Conservation (phyloP, 192 early-diverging fungal genomes). For the Allomyces javanicus region DNA sequence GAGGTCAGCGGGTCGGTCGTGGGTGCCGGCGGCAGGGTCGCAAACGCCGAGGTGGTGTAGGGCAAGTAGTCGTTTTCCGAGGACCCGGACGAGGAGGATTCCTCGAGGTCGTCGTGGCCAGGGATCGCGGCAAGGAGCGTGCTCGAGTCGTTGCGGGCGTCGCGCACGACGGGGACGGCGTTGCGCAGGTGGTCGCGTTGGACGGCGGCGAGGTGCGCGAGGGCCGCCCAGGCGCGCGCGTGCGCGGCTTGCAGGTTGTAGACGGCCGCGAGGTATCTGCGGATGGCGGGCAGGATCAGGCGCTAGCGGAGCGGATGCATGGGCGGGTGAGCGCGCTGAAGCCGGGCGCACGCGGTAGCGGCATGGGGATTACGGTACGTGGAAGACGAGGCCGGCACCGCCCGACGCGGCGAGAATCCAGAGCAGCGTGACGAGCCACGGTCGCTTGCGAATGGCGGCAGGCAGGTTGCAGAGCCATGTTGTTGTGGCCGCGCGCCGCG, state of each 20-base stretch:
- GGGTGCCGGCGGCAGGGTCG: background rate
- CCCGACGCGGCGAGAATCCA: too few species aligned
- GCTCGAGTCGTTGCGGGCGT: background rate
- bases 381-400: background rate
- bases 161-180: background rate
- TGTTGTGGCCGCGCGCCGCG: too few species aligned
- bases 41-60: background rate
- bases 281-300: too few species aligned
- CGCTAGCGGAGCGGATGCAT: too few species aligned
- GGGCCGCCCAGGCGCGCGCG: background rate
- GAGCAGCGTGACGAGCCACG: too few species aligned
- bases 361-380: background rate
- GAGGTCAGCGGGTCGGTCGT: background rate
- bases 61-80: background rate
- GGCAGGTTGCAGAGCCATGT: too few species aligned
- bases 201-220: background rate
- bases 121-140: background rate
- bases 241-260: too few species aligned
- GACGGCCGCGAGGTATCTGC: too few species aligned
- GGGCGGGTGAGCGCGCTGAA: background rate
- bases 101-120: background rate
- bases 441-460: too few species aligned
- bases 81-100: background rate
- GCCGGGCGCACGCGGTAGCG: background rate
- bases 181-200: background rate